Evolutionary conservation across 129 eudicot genomes (phyloP).

Genomic region (Saposhnikovia divaricata): DNA sequence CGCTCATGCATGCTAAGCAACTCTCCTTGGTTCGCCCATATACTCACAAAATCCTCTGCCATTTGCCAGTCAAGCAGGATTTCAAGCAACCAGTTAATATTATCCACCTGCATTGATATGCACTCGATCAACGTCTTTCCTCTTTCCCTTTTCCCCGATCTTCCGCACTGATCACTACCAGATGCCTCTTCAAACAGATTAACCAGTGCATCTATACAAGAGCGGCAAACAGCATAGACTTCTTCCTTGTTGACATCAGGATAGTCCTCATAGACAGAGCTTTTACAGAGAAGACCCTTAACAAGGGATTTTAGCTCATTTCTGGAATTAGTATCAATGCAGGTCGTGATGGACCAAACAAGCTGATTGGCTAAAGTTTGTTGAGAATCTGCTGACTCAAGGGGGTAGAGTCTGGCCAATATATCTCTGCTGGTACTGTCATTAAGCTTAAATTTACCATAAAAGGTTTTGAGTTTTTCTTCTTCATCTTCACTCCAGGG

Average conservation of each 20-base stretch:
- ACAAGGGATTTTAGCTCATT: slow-evolving; percentile 58
- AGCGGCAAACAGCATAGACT: slow-evolving; percentile 28
- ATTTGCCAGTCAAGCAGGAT: slow-evolving; percentile 51
- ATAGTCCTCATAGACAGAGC: slow-evolving; percentile 40
- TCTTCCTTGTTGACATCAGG: slow-evolving; percentile 50
- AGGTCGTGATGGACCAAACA: slow-evolving; percentile 40
- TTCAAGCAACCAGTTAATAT: slow-evolving; percentile 53
- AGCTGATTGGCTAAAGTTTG: slow-evolving; percentile 37
- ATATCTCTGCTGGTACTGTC: slow-evolving; percentile 31
- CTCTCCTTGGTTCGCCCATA: slow-evolving; percentile 46
- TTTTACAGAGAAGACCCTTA: slow-evolving; percentile 51
- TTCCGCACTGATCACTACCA: slow-evolving; percentile 2
- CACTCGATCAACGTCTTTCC: slow-evolving; percentile 42
- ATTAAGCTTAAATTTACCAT: slow-evolving; percentile 33
- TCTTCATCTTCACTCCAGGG: slow-evolving; percentile 80
- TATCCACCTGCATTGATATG: slow-evolving; percentile 57
- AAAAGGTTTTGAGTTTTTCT: slow-evolving; percentile 45
- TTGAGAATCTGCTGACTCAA: slow-evolving; percentile 23
- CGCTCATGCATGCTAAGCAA: slow-evolving; percentile 35
- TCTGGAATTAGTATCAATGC: slow-evolving; percentile 40
- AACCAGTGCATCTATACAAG: slow-evolving; percentile 32
- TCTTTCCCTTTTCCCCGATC: neutral
- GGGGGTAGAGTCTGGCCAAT: slow-evolving; percentile 34
- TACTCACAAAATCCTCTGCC: slow-evolving; percentile 51
- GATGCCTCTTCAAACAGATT: slow-evolving; percentile 45